These are phyloP conservation scores for Tolypocladium album DNA, from an alignment of 2,329 filamentous ascomycete species.

Conservation along the genomic window DNA sequence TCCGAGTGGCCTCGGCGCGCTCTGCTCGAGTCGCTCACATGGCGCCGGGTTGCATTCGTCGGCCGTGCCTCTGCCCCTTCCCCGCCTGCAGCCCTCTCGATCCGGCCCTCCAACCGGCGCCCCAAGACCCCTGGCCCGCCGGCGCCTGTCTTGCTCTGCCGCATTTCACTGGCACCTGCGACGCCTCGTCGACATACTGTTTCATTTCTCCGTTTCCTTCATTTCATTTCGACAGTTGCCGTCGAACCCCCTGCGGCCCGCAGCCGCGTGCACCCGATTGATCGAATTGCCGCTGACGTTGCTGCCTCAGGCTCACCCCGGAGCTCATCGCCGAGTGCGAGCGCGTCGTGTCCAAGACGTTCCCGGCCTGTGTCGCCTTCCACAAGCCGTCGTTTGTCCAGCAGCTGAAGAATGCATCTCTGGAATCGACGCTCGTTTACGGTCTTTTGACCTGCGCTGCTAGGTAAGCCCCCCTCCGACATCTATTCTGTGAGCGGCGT, in stretches of 20 bases:
- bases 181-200: background rate
- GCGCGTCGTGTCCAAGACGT: constrained; percentile 48
- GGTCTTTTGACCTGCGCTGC: constrained; percentile 47
- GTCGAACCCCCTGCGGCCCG: background rate
- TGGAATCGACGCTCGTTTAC: constrained; percentile 47
- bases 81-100: constrained; percentile 2
- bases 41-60: constrained; percentile 3
- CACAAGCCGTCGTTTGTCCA: constrained; percentile 52
- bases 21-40: constrained; percentile 1
- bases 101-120: background rate
- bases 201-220: background rate
- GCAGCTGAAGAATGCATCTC: constrained; percentile 44
- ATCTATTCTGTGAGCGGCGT: background rate
- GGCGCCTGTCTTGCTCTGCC: background rate
- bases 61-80: background rate
- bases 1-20: constrained; percentile 1
- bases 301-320: constrained; percentile 34
- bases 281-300: constrained; percentile 10
- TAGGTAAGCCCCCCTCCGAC: constrained; percentile 32
- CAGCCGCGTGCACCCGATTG: background rate
- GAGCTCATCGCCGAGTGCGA: constrained; percentile 50
- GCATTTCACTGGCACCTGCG: background rate
- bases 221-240: background rate
- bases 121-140: background rate
- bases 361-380: constrained; percentile 51